Evolutionary conservation across 371 early-diverging fungal species (phyloP), one percentile per base, ranked within the genome.

Genomic region (Mortierella sp.): DNA sequence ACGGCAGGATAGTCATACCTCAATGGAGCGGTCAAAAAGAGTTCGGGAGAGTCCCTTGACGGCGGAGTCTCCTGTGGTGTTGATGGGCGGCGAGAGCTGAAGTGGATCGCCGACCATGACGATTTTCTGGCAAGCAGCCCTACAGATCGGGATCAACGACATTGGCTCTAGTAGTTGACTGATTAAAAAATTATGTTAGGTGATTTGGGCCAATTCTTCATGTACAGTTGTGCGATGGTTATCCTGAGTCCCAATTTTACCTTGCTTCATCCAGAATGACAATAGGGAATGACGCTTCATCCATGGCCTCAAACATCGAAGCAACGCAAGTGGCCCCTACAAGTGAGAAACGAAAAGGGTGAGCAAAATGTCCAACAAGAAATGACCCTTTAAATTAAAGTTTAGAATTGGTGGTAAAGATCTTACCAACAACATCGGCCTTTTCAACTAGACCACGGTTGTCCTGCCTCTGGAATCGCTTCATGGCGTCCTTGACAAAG

Each of bases 61-160:
- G 1, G 71, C 71, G 37, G 66, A 83, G 53, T 86, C 90, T 10
- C 79, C 85, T 66, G 48, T 78, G 14, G 92, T 91, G 9, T 87
- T 88, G 43, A 97, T 68, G 0, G 96, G 96, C 14, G 98, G 98
- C 7, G 97, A 91, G 61, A 99, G 91, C 89, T 98, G 97, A 26
- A 91, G 79, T 1, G 99, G 99, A 80, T 99, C 99, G 19, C 99
- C 99, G 43, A 98, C 94, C 65, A 98, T 87, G 13, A 99, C 87
- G 8, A 96, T 77, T 22, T 91, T 87, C 52, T 88, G 86, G 29
- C 91, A 89, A 10, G 87, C 77, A 48, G 95, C 93, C 14, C 92
- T 86, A 5, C 88, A 77, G 44, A 97, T 68, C 0, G 98, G 98
- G 0, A 98, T 91, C 75, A 98, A 84, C 0, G 94, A 91, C 86